A percentile compares a stretch with the other conserved stretches of the same genome.
These are phyloP conservation scores for Melampsora americana DNA, from an alignment of 1,284 basidiomycete genomes.

Conservation along the genomic window DNA sequence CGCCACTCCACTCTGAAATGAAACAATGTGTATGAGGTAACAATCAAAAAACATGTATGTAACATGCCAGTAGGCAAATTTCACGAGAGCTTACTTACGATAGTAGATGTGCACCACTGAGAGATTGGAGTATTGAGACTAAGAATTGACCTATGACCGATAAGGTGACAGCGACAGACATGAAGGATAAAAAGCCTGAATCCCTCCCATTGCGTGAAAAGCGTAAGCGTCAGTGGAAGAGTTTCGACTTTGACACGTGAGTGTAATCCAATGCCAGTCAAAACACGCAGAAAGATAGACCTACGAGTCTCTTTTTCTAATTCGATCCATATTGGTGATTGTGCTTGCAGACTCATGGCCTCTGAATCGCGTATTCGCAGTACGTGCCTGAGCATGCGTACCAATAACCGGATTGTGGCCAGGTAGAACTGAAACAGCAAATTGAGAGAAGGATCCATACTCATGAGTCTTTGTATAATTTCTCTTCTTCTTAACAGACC, in stretches of 20 bases:
- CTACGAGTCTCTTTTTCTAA: constrained; percentile 3
- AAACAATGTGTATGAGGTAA: not conserved
- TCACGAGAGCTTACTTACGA: not conserved
- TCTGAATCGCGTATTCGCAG: not conserved
- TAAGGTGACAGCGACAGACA: not conserved
- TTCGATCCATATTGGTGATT: not conserved
- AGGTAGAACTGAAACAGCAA: not conserved
- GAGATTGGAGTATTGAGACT: not conserved
- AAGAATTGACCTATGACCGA: not conserved
- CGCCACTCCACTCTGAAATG: not conserved
- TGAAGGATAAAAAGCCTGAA: not conserved
- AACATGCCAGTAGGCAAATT: not conserved
- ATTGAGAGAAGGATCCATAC: not conserved
- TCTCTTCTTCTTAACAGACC: not conserved
- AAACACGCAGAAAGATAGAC: not conserved
- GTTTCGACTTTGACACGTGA: not conserved
- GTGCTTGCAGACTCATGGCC: not conserved
- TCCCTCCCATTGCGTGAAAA: too few relatives aligned
- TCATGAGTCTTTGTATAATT: not conserved
- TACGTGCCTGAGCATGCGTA: not conserved
- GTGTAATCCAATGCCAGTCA: not conserved
- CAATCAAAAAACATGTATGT: not conserved
- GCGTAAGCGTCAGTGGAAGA: not conserved
- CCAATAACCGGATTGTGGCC: not conserved
- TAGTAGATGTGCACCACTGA: not conserved